Conservation (phyloP, 2,329 filamentous ascomycete species). For the Phaeosphaeria sp. region DNA sequence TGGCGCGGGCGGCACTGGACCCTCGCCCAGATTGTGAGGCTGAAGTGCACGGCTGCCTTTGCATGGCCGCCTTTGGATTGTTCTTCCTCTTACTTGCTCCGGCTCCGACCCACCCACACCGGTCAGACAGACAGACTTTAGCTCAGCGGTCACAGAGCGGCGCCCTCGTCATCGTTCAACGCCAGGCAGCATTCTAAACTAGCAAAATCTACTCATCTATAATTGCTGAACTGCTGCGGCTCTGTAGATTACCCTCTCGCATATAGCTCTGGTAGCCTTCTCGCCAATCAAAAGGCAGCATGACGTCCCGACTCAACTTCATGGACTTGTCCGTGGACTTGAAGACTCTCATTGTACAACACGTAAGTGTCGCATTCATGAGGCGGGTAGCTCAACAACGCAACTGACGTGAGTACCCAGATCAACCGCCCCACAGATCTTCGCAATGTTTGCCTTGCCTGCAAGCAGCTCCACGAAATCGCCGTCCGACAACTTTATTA, state of each 20-base stretch:
- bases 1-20: slow-evolving; percentile 4
- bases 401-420: slow-evolving; percentile 27
- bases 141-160: neutral
- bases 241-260: neutral
- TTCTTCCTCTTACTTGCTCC: neutral
- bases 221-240: neutral
- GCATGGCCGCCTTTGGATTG: neutral
- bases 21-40: slow-evolving; percentile 16
- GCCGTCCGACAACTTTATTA: slow-evolving; percentile 55
- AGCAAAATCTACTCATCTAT: neutral
- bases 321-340: slow-evolving; percentile 47
- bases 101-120: slow-evolving; percentile 10
- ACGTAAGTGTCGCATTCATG: slow-evolving; percentile 35
- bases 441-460: slow-evolving; percentile 55
- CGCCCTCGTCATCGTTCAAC: neutral
- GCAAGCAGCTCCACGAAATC: slow-evolving; percentile 55
- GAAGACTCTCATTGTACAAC: slow-evolving; percentile 48
- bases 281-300: slow-evolving; percentile 11
- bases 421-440: slow-evolving; percentile 56
- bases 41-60: slow-evolving; percentile 13
- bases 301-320: slow-evolving; percentile 37
- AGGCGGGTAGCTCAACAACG: neutral
- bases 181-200: slow-evolving; percentile 7
- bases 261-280: neutral
- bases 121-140: slow-evolving; percentile 8